Evolutionary conservation across 2,329 filamentous ascomycete genomes (phyloP).

Genomic region (Sphaerulina vaccinii): DNA sequence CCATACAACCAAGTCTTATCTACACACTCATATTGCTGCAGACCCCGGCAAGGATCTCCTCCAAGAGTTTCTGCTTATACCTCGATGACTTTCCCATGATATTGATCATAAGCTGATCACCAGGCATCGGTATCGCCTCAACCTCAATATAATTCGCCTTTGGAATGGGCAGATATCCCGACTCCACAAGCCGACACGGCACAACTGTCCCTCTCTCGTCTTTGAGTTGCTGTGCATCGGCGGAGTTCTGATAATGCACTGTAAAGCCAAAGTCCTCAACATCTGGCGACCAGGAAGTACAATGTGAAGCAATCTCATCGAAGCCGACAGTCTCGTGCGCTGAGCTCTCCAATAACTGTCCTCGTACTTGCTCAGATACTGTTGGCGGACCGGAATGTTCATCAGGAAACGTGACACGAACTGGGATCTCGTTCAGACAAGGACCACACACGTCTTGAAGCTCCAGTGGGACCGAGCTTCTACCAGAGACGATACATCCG

Average conservation of each 20-base stretch:
- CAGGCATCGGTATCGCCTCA: background rate
- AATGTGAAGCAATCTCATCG: constrained; percentile 37
- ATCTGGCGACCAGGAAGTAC: constrained; percentile 29
- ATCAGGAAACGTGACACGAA: constrained; percentile 57
- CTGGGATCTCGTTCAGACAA: constrained; percentile 66
- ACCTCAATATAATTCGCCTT: constrained; percentile 6
- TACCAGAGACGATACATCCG: constrained; percentile 48
- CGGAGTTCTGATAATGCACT: constrained; percentile 4
- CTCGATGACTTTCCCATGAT: background rate
- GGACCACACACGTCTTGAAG: constrained; percentile 62
- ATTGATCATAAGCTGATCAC: background rate
- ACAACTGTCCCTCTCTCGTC: background rate
- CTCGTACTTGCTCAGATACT: constrained; percentile 39
- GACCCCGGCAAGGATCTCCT: background rate
- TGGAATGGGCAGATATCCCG: background rate
- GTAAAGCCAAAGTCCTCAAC: constrained; percentile 3
- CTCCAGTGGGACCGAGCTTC: constrained; percentile 57
- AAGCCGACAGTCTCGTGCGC: constrained; percentile 41
- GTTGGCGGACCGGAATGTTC: constrained; percentile 40
- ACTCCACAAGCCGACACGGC: too few relatives aligned
- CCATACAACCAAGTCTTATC: too few relatives aligned
- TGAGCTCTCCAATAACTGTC: constrained; percentile 37
- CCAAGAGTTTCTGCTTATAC: background rate
- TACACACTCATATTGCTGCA: too few relatives aligned
- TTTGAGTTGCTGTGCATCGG: too few relatives aligned